Percentiles rank a stretch among this genome's conserved stretches.
Conservation (phyloP, 352 stramenopile species). For the Elongisporangium prolatum region DNA sequence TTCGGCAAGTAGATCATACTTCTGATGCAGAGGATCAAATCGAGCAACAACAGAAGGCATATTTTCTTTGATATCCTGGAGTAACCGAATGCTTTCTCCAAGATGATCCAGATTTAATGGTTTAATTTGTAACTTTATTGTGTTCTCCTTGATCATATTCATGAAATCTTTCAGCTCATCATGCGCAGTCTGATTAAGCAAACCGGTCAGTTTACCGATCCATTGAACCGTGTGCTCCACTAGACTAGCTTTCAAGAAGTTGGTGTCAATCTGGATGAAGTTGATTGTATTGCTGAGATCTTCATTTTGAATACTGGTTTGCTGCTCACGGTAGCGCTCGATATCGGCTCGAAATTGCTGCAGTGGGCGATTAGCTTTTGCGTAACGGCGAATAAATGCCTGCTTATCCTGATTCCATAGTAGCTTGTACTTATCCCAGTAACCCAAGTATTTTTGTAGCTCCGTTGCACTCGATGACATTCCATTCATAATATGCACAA, state of each 20-base stretch:
- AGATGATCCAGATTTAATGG: conserved; percentile 90
- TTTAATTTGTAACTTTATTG: conserved; percentile 75
- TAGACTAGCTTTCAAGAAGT: conserved; percentile 88
- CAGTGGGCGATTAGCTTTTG: conserved; percentile 91
- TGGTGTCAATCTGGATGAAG: conserved; percentile 94
- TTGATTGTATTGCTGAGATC: conserved; percentile 92
- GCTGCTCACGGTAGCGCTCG: conserved; percentile 87
- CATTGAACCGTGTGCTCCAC: conserved; percentile 92
- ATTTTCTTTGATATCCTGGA: conserved; percentile 86
- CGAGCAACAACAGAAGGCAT: conserved; percentile 58
- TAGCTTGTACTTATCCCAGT: conserved; percentile 94
- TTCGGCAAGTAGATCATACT: conserved; percentile 83
- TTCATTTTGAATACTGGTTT: conserved; percentile 90
- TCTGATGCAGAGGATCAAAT: conserved; percentile 83
- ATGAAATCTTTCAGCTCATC: conserved; percentile 86
- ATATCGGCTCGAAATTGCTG: conserved; percentile 93
- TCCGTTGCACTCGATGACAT: conserved; percentile 92
- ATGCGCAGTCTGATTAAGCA: conserved; percentile 90
- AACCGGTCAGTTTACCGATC: conserved; percentile 89
- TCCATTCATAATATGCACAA: conserved; percentile 95
- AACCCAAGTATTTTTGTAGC: conserved; percentile 93
- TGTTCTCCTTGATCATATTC: conserved; percentile 87
- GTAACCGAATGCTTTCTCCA: conserved; percentile 86
- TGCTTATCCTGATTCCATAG: conserved; percentile 95
- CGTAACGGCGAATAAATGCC: conserved; percentile 93